phyloP scores from a whole-genome alignment of 495 filamentous ascomycete genomes.

The Arthonia radiata region DNA sequence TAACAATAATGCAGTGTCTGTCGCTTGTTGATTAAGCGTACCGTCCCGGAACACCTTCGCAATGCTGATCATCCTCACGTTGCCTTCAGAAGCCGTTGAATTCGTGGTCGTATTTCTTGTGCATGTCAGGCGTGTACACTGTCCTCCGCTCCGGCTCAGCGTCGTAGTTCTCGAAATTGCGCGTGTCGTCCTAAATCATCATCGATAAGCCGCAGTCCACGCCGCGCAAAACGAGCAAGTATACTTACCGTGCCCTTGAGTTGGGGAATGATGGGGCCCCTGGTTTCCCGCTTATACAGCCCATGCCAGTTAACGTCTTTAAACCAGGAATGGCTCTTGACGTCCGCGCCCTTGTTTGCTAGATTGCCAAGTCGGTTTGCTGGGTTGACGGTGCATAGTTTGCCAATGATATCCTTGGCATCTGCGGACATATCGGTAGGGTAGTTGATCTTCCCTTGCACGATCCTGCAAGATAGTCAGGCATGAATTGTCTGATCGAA shows the following conservation, averaged over 20 bases:
- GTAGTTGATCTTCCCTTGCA: slow-evolving; percentile 47
- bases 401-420: slow-evolving; percentile 61
- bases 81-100: slow-evolving; percentile 75
- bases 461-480: slow-evolving; percentile 26
- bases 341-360: slow-evolving; percentile 50
- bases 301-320: slow-evolving; percentile 63
- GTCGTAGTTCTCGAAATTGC: slow-evolving; percentile 80
- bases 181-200: no score
- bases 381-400: slow-evolving; percentile 74
- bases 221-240: no score
- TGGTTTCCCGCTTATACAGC: slow-evolving; percentile 34
- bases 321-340: slow-evolving; percentile 82
- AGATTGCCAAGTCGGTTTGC: slow-evolving; percentile 75
- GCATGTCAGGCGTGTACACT: slow-evolving; percentile 49
- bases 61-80: no score
- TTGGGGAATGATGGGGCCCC: slow-evolving; percentile 70
- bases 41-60: no score
- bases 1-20: no score
- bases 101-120: slow-evolving; percentile 44
- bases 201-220: no score
- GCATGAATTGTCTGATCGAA: slow-evolving; percentile 13
- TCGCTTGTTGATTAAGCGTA: no score
- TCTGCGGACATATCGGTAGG: slow-evolving; percentile 43
- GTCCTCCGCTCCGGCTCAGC: slow-evolving; percentile 26
- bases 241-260: slow-evolving; percentile 51